phyloP scores from a whole-genome alignment of 208 protist species.

The Wallacemonas sp. region DNA sequence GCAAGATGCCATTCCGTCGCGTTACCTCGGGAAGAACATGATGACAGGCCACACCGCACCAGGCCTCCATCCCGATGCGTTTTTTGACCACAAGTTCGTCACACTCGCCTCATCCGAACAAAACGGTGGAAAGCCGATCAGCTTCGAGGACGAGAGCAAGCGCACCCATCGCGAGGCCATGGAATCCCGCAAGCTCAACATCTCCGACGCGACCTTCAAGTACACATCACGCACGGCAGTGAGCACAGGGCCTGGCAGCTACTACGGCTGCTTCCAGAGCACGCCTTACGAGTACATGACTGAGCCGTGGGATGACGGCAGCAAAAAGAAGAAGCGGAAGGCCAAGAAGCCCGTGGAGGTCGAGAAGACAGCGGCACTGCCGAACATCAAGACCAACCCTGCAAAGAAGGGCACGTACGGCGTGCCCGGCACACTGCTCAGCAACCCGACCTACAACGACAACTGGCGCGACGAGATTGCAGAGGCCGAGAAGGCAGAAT shows the following conservation, averaged over 20 bases:
- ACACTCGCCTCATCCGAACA: constrained; percentile 79
- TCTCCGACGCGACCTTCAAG: constrained; percentile 66
- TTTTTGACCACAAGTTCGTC: constrained; percentile 75
- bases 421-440: constrained; percentile 57
- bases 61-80: constrained; percentile 51
- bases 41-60: constrained; percentile 30
- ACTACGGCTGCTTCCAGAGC: constrained; percentile 82
- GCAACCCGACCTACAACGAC: constrained; percentile 64
- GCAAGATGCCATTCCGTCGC: constrained; percentile 73
- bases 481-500: constrained; percentile 17
- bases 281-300: constrained; percentile 75
- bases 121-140: constrained; percentile 57
- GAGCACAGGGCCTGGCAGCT: constrained; percentile 84
- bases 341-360: constrained; percentile 15
- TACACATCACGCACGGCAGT: constrained; percentile 65
- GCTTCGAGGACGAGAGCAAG: constrained; percentile 34
- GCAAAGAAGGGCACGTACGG: constrained; percentile 87
- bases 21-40: constrained; percentile 79
- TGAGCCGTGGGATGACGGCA: constrained; percentile 49
- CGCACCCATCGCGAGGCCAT: constrained; percentile 15
- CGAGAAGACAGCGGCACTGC: constrained; percentile 29
- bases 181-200: constrained; percentile 32
- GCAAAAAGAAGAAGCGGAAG: constrained; percentile 35
- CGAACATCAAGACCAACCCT: constrained; percentile 80
- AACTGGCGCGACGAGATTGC: constrained; percentile 45